phyloP scores from a whole-genome alignment of 192 early-diverging fungal genomes.

The Entomortierella chlamydospora region DNA sequence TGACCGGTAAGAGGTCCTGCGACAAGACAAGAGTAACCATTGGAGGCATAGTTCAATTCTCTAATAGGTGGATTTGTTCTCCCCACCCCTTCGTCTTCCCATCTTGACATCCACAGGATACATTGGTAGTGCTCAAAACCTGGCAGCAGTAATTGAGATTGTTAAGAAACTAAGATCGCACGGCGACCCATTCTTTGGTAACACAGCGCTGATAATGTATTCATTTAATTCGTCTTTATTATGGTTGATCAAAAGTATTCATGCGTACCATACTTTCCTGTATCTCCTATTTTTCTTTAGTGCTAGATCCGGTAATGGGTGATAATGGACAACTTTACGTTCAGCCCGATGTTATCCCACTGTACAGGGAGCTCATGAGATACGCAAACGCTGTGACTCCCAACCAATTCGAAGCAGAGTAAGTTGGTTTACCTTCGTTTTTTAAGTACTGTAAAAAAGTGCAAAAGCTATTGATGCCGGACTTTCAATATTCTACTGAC shows the following conservation, averaged over 20 bases:
- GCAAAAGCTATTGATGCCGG: too few relatives aligned
- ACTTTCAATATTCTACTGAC: not conserved
- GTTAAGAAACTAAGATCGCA: constrained; percentile 62
- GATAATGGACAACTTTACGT: constrained; percentile 90
- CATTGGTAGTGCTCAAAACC: constrained; percentile 78
- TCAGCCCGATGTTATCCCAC: constrained; percentile 75
- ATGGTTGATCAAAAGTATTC: not conserved
- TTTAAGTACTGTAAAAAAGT: too few relatives aligned
- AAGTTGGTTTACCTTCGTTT: constrained; percentile 8
- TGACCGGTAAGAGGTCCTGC: constrained; percentile 71
- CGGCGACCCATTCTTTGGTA: constrained; percentile 67
- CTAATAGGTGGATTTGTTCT: too few relatives aligned
- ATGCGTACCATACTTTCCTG: not conserved
- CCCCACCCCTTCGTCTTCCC: not conserved
- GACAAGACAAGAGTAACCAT: not conserved
- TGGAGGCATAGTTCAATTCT: too few relatives aligned
- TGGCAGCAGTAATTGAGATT: constrained; percentile 67
- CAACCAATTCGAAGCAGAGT: constrained; percentile 93
- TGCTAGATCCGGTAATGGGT: constrained; percentile 92
- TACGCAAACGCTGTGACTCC: constrained; percentile 87
- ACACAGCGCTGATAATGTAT: not conserved
- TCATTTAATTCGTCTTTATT: not conserved
- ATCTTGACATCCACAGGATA: constrained; percentile 65
- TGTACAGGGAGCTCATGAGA: constrained; percentile 79
- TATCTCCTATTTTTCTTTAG: constrained; percentile 16